These are phyloP conservation scores for Hordeum pubiflorum DNA, from an alignment of 202 grass and related monocot genomes.

Conservation along the genomic window DNA sequence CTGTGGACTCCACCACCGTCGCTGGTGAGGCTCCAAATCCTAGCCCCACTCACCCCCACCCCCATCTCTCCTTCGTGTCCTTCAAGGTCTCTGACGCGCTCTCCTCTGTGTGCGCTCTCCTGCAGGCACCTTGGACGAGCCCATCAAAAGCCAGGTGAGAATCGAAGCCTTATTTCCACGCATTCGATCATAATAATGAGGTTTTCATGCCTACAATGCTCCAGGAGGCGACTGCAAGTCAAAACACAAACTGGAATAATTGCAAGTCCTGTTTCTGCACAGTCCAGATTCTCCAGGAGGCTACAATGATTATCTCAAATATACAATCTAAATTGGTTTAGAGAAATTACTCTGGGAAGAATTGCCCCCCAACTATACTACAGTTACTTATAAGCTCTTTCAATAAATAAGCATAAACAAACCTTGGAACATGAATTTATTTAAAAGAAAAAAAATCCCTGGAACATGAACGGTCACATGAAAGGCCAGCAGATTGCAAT, in stretches of 20 bases:
- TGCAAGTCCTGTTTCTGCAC: no score
- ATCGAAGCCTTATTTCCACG: neutral
- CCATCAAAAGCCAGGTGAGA: conserved; percentile 62
- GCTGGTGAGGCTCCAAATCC: conserved; percentile 40
- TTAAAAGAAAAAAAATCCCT: no score
- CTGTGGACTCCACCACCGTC: conserved; percentile 50
- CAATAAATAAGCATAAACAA: neutral
- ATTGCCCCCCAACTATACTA: neutral
- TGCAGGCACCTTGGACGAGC: conserved; percentile 56
- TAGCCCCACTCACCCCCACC: neutral
- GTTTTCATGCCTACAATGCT: neutral
- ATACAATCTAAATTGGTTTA: neutral
- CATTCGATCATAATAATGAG: neutral
- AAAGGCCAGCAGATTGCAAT: neutral
- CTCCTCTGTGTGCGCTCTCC: neutral
- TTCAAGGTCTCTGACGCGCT: neutral
- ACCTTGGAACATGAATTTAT: neutral
- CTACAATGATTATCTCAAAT: neutral
- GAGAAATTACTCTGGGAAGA: neutral
- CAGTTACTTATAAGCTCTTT: neutral
- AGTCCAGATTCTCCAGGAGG: no score
- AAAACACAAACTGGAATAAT: no score
- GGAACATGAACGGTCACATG: conserved; percentile 3
- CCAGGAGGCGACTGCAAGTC: no score
- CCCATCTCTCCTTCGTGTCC: neutral